These are phyloP conservation scores for Thelonectria rubi DNA, from an alignment of 2,329 filamentous ascomycete species.

Conservation along the genomic window DNA sequence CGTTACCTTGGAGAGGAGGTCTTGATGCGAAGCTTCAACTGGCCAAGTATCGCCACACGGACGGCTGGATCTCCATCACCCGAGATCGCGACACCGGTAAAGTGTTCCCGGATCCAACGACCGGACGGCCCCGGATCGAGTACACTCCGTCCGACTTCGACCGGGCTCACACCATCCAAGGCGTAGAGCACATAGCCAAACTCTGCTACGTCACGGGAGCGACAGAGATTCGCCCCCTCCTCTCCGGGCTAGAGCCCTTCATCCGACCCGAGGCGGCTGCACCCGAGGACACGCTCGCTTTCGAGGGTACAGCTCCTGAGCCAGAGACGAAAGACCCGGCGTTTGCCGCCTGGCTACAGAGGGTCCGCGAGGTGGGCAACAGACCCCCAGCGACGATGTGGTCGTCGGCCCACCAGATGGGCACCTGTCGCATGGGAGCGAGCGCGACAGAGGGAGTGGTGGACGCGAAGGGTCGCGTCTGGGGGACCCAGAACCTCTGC, in stretches of 20 bases:
- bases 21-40: slow-evolving; percentile 77
- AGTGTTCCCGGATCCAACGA: slow-evolving; percentile 75
- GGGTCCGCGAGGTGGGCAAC: slow-evolving; percentile 59
- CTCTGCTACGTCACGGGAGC: slow-evolving; percentile 83
- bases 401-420: slow-evolving; percentile 83
- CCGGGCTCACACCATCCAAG: slow-evolving; percentile 74
- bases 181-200: slow-evolving; percentile 75
- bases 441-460: slow-evolving; percentile 63
- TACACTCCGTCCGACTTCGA: slow-evolving; percentile 80
- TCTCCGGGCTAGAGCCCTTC: slow-evolving; percentile 73
- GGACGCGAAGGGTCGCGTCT: slow-evolving; percentile 67
- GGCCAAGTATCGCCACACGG: slow-evolving; percentile 74
- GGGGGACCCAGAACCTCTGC: slow-evolving; percentile 72
- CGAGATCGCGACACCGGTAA: slow-evolving; percentile 80
- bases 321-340: slow-evolving; percentile 64
- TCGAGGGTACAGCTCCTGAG: slow-evolving; percentile 38
- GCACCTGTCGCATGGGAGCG: slow-evolving; percentile 76
- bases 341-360: slow-evolving; percentile 70
- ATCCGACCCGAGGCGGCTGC: slow-evolving; percentile 43
- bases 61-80: slow-evolving; percentile 75
- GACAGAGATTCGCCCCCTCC: slow-evolving; percentile 75
- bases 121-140: slow-evolving; percentile 70
- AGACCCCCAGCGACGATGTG: slow-evolving; percentile 63
- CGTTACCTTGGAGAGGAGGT: slow-evolving; percentile 73
- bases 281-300: slow-evolving; percentile 30